Conservation (phyloP, 805 yeast species). For the Candida saitoana region DNA sequence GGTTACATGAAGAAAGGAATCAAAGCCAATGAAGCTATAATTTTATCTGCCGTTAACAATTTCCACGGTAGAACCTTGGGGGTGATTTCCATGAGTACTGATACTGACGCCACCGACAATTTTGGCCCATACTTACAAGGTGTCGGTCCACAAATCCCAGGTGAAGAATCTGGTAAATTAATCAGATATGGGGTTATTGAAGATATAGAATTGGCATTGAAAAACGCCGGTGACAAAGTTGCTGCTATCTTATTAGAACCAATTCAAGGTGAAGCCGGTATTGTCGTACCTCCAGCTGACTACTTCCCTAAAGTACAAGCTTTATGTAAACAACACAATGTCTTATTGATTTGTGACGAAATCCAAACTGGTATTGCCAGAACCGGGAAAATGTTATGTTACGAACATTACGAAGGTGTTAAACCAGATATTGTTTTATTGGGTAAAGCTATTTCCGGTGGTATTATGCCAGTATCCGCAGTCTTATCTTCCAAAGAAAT, state of each 20-base stretch:
- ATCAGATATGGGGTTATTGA: conserved; percentile 81
- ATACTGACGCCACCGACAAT: conserved; percentile 81
- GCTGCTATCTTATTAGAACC: conserved; percentile 93
- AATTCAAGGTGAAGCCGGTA: conserved; percentile 98
- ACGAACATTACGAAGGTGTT: conserved; percentile 73
- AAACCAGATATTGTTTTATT: conserved; percentile 86
- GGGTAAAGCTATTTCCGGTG: conserved; percentile 96
- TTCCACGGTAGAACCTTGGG: conserved; percentile 97
- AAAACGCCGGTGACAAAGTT: conserved; percentile 78
- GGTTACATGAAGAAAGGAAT: conserved; percentile 87
- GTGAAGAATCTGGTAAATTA: conserved; percentile 53
- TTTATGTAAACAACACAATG: conserved; percentile 78
- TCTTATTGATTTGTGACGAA: conserved; percentile 89
- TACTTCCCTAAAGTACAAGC: conserved; percentile 70
- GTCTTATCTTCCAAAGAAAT: conserved; percentile 86
- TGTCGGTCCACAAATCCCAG: conserved; percentile 83
- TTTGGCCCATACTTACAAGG: conserved; percentile 88
- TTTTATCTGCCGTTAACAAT: conserved; percentile 81
- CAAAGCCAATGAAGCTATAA: conserved; percentile 77
- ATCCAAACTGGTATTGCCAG: conserved; percentile 97
- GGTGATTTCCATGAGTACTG: conserved; percentile 93
- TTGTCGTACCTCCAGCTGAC: conserved; percentile 84
- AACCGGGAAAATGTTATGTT: conserved; percentile 91
- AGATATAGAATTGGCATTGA: conserved; percentile 80
- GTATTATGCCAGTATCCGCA: conserved; percentile 88